These are phyloP conservation scores for Jaltomata sinuosa DNA, from an alignment of 257 asterid genomes.

Conservation along the genomic window DNA sequence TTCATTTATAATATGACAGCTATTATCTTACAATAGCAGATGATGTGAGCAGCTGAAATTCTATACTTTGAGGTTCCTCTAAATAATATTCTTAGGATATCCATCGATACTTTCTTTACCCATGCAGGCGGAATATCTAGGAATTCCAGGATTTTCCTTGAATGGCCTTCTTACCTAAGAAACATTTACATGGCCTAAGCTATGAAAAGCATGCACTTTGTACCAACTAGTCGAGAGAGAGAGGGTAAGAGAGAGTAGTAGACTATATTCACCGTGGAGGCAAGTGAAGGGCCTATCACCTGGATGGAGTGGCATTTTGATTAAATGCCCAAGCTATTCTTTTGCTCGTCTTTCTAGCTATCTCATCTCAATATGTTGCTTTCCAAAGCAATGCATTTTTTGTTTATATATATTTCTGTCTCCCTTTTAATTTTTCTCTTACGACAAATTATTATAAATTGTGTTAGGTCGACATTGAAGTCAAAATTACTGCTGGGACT, in stretches of 20 bases:
- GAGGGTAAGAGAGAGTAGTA: no score
- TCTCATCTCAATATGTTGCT: no score
- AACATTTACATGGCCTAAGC: not conserved
- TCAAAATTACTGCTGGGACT: constrained; percentile 62
- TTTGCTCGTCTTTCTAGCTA: not conserved
- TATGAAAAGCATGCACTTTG: no score
- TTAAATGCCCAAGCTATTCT: not conserved
- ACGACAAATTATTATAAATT: not conserved
- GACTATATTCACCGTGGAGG: no score
- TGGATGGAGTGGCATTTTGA: not conserved
- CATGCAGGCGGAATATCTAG: not conserved
- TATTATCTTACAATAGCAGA: not conserved
- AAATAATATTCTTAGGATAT: not conserved
- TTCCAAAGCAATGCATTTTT: no score
- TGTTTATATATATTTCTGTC: not conserved
- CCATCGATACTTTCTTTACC: not conserved
- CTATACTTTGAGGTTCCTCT: not conserved
- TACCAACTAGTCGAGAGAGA: no score
- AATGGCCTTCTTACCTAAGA: not conserved
- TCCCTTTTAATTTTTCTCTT: not conserved
- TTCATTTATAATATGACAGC: not conserved
- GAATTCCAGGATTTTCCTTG: not conserved
- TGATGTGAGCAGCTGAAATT: not conserved
- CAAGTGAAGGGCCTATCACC: no score
- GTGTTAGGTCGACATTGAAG: constrained; percentile 60